Evolutionary conservation across 805 yeast genomes (phyloP).

Genomic region (Saturnispora saitoi): DNA sequence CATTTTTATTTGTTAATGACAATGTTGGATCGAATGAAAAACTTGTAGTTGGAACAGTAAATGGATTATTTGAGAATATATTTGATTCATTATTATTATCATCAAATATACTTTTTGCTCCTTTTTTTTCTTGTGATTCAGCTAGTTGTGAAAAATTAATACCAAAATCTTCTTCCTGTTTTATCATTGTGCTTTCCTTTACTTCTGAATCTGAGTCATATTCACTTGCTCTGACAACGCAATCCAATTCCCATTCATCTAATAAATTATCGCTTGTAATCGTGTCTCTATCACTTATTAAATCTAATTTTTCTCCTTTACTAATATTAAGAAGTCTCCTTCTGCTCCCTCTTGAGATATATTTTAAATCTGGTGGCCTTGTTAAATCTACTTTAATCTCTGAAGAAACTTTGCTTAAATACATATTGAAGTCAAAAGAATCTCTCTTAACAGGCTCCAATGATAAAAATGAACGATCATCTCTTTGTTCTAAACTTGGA

Average conservation of each 20-base stretch:
- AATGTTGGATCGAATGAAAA: conserved; percentile 5
- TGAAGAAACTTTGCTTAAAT: conserved; percentile 20
- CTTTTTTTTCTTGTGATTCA: neutral
- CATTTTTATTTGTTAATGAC: neutral
- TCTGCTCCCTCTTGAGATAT: neutral
- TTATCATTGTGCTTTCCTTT: conserved; percentile 2
- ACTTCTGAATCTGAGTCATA: conserved; percentile 13
- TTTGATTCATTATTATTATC: neutral
- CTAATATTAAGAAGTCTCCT: neutral
- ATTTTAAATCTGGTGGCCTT: neutral
- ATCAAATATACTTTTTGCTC: neutral
- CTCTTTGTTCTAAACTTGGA: neutral
- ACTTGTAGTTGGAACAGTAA: neutral
- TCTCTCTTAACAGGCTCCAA: conserved; percentile 7
- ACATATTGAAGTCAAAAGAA: conserved; percentile 24
- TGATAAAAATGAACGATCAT: neutral
- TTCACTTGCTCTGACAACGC: conserved; percentile 13
- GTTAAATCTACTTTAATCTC: conserved; percentile 6
- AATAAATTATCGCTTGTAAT: conserved; percentile 10
- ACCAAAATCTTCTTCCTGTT: conserved; percentile 23
- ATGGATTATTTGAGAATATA: neutral
- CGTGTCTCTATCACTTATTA: conserved; percentile 9
- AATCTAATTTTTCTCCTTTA: conserved; percentile 1
- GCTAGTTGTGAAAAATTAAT: conserved; percentile 2
- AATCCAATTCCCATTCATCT: conserved; percentile 13